Conservation (phyloP, 2,329 filamentous ascomycete species). For the Coniosporium tulheliwenetii region DNA sequence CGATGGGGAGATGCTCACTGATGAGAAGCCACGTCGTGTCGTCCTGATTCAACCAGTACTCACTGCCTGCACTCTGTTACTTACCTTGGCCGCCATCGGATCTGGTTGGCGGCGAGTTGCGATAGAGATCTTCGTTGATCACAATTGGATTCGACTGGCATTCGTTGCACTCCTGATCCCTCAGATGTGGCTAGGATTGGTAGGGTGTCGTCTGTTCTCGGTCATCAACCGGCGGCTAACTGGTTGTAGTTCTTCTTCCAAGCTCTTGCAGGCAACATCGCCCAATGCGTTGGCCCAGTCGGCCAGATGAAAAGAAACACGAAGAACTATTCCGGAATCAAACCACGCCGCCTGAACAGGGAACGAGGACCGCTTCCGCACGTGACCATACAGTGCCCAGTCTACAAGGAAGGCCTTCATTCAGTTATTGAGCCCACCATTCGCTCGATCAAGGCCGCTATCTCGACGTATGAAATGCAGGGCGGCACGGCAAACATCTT, state of each 20-base stretch:
- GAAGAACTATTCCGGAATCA: constrained; percentile 28
- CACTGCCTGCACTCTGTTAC: constrained; percentile 34
- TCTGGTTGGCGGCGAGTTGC: constrained; percentile 40
- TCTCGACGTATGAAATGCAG: constrained; percentile 34
- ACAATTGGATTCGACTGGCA: constrained; percentile 36
- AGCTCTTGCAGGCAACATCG: constrained; percentile 22
- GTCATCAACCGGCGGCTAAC: background rate
- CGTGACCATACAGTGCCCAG: constrained; percentile 37
- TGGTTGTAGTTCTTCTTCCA: constrained; percentile 28
- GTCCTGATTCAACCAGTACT: constrained; percentile 40
- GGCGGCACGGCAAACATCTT: constrained; percentile 55
- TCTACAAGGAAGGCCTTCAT: constrained; percentile 25
- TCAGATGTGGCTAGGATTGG: constrained; percentile 43
- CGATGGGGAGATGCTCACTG: constrained; percentile 23
- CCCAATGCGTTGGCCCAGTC: constrained; percentile 28
- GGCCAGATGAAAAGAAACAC: constrained; percentile 27
- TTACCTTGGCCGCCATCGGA: constrained; percentile 39
- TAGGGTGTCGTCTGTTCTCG: constrained; percentile 11
- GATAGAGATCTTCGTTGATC: constrained; percentile 38
- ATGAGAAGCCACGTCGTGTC: constrained; percentile 30
- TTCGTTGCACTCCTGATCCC: constrained; percentile 36
- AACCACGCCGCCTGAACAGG: constrained; percentile 21
- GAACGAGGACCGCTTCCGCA: constrained; percentile 24
- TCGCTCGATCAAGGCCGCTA: constrained; percentile 24
- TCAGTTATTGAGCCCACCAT: constrained; percentile 22